phyloP scores from a whole-genome alignment of 768 basidiomycete species.

The Termitomyces sp. region DNA sequence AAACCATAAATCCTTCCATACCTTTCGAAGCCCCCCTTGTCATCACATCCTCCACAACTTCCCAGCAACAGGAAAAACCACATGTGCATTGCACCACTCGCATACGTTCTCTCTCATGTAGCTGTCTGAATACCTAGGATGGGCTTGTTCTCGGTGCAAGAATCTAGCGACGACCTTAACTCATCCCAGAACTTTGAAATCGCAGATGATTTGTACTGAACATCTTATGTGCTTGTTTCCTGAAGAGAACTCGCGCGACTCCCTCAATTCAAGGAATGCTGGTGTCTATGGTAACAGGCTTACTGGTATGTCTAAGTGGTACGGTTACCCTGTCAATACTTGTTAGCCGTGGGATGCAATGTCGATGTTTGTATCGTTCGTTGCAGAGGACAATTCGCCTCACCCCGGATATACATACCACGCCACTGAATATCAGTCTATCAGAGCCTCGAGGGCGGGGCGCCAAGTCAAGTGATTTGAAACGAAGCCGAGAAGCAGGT shows the following conservation, averaged over 20 bases:
- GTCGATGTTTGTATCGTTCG: conserved; percentile 84
- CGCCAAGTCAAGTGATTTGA: conserved; percentile 70
- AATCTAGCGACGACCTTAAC: too few relatives aligned
- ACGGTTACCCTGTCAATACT: conserved; percentile 1
- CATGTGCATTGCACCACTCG: too few relatives aligned
- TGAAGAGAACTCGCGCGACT: conserved; percentile 76
- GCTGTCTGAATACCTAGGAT: too few relatives aligned
- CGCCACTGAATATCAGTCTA: too few relatives aligned
- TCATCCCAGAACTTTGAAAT: too few relatives aligned
- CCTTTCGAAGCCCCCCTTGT: too few relatives aligned
- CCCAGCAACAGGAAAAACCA: too few relatives aligned
- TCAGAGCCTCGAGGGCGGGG: conserved; percentile 50
- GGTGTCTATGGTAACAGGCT: conserved; percentile 81
- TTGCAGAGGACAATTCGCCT: conserved; percentile 59
- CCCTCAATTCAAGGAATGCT: conserved; percentile 54
- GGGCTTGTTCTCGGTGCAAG: too few relatives aligned
- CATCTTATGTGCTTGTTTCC: conserved; percentile 78
- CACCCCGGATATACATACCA: conserved; percentile 66
- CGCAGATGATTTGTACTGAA: conserved; percentile 66
- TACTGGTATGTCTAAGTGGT: conserved; percentile 51
- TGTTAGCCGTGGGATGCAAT: conserved; percentile 83
- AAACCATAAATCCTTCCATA: too few relatives aligned
- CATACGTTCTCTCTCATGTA: too few relatives aligned
- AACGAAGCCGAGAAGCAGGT: conserved; percentile 64
- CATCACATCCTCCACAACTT: too few relatives aligned